Evolutionary conservation across 345 rosid genomes (phyloP), one percentile per base, ranked within the genome.

Genomic region (Garcia nutans): DNA sequence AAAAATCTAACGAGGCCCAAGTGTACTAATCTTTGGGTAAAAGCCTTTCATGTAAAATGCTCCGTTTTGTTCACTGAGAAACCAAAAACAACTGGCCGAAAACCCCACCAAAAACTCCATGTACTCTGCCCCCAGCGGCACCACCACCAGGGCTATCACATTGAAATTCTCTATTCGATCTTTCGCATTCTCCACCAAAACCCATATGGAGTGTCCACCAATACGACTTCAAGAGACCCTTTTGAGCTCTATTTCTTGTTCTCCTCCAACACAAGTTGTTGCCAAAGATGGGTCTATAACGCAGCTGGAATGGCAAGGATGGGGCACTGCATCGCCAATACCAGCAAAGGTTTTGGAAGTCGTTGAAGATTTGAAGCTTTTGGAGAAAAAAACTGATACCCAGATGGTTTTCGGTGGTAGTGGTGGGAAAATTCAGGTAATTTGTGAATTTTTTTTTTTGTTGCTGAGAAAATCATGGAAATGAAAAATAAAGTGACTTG

Each of bases 391-490:
- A 52, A 74, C 73, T 72, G 92, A 93, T 81, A 78, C 87, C 72
- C 84, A 77, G 54, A 88, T 92, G 85, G 83, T 78, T 54, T 96
- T 96, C 64, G 97, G 97, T 59, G 95, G 96, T n/a, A 84, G 44
- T 57, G 93, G 97, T 33, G 99, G 98, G 70, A 93, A 92, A 82
- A 82, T 93, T 55, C 88, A 89, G 92, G 99, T 93, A 52, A 62
- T 33, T 57, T 22, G 49, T 26, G 42, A 15, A 50, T 12, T 6
- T 47, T 11, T 70, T 54, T 10, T 71, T 59, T 74, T 22, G 66
- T 26, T 65, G 26, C n/a, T 28, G 73, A 61, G 72, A 60, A 71
- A 26, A 49, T 6, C 20, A 45, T 55, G 50, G 33, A n/a, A 17
- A 31, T 19, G 16, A 47, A 26, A 10, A 67, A 20, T 16, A 10